Evolutionary conservation across 2,329 filamentous ascomycete species (phyloP).

Genomic region (Colletotrichum euphorbiae): DNA sequence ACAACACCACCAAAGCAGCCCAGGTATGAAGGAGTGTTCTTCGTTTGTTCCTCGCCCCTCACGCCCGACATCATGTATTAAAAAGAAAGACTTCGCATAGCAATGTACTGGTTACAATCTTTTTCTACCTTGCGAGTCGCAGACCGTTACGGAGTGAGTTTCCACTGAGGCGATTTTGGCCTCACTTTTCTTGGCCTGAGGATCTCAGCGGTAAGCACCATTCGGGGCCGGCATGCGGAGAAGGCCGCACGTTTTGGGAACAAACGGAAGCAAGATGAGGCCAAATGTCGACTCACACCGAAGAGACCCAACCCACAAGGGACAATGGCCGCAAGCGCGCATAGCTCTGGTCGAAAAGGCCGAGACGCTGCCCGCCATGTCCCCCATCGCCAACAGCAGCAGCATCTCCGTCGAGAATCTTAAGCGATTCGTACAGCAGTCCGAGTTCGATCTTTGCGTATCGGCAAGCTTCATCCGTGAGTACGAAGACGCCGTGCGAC

Average conservation of each 20-base stretch:
- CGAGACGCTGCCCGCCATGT: conserved; percentile 49
- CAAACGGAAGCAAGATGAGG: neutral
- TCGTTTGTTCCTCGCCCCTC: neutral
- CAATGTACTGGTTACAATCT: too few relatives aligned
- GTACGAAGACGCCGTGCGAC: conserved; percentile 60
- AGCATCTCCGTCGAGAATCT: conserved; percentile 55
- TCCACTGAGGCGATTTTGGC: conserved; percentile 15
- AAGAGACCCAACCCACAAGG: neutral
- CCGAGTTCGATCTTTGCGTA: conserved; percentile 64
- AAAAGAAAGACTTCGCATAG: too few relatives aligned
- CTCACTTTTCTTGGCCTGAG: neutral
- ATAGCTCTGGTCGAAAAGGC: conserved; percentile 50
- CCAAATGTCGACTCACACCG: conserved; percentile 2
- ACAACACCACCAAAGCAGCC: neutral
- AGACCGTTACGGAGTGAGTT: neutral
- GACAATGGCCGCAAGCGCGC: conserved; percentile 44
- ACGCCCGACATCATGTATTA: neutral
- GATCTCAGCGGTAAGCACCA: neutral
- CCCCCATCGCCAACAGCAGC: conserved; percentile 45
- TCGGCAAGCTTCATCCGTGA: conserved; percentile 57
- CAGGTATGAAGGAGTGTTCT: conserved; percentile 4
- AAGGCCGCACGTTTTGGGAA: neutral
- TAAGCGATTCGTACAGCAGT: conserved; percentile 64
- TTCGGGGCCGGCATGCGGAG: neutral
- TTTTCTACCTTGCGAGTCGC: too few relatives aligned